phyloP scores from a whole-genome alignment of 495 filamentous ascomycete genomes.

The Penicillium lagena region DNA sequence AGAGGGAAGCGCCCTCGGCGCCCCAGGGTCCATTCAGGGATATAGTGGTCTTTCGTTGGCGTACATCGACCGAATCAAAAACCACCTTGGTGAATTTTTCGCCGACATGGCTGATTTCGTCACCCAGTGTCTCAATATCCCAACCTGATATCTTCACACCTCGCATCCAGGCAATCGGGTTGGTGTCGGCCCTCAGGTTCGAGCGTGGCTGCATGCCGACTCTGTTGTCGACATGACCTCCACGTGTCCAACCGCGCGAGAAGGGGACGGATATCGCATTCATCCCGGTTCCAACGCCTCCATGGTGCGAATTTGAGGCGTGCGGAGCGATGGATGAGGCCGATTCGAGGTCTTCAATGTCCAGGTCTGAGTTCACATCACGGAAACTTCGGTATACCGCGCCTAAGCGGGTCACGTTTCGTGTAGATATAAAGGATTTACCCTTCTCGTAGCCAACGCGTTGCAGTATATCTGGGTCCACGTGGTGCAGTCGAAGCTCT shows the following conservation, averaged over 20 bases:
- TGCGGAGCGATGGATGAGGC: conserved; percentile 22
- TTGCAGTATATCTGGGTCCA: conserved; percentile 56
- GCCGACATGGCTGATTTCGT: conserved; percentile 81
- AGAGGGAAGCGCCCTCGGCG: conserved; percentile 57
- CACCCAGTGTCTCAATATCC: conserved; percentile 76
- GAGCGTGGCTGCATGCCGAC: conserved; percentile 61
- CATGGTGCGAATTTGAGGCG: conserved; percentile 12
- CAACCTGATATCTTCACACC: conserved; percentile 78
- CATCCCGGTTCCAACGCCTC: conserved; percentile 33
- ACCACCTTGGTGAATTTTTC: conserved; percentile 76
- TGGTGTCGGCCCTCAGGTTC: conserved; percentile 50
- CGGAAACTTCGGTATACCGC: conserved; percentile 84
- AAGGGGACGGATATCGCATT: conserved; percentile 45
- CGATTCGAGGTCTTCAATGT: conserved; percentile 27
- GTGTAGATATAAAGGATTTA: conserved; percentile 52
- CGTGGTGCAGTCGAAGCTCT: conserved; percentile 70
- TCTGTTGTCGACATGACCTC: conserved; percentile 42
- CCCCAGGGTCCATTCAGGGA: conserved; percentile 89
- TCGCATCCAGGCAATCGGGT: conserved; percentile 88
- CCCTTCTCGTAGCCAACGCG: conserved; percentile 75
- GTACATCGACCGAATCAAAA: conserved; percentile 81
- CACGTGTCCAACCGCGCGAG: conserved; percentile 32
- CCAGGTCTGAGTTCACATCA: conserved; percentile 39
- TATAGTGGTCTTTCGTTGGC: conserved; percentile 61
- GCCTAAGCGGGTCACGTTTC: conserved; percentile 73